Percentiles rank a stretch among this genome's conserved stretches.
Evolutionary conservation across 2,329 filamentous ascomycete genomes (phyloP).

Genomic region (Dactylellina parvicollis): DNA sequence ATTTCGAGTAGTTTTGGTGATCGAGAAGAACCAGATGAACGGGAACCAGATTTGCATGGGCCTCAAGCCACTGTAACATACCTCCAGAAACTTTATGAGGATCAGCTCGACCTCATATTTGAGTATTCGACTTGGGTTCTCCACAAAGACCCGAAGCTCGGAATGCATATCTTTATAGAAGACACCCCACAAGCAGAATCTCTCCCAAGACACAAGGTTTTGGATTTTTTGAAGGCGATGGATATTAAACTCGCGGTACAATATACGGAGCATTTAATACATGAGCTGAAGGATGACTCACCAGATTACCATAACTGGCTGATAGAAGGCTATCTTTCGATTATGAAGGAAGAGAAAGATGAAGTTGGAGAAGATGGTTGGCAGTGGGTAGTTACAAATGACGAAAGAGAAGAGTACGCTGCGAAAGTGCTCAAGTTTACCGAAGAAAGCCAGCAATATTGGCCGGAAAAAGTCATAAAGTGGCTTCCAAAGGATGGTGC

Average conservation of each 20-base stretch:
- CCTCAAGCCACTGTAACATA: conserved; percentile 87
- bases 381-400: conserved; percentile 63
- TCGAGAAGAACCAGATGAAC: conserved; percentile 57
- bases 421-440: conserved; percentile 78
- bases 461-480: conserved; percentile 77
- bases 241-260: conserved; percentile 76
- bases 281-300: conserved; percentile 82
- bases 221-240: conserved; percentile 76
- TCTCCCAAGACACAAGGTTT: conserved; percentile 78
- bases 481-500: conserved; percentile 81
- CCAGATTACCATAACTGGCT: conserved; percentile 88
- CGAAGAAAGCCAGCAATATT: conserved; percentile 80
- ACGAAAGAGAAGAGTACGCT: conserved; percentile 66
- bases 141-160: conserved; percentile 74
- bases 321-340: conserved; percentile 75
- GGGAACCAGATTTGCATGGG: conserved; percentile 72
- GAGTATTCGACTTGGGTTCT: conserved; percentile 93
- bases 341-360: conserved; percentile 63
- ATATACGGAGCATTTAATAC: conserved; percentile 91
- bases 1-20: conserved; percentile 56
- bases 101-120: conserved; percentile 87
- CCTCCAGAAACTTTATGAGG: conserved; percentile 85
- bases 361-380: conserved; percentile 61
- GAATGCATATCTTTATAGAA: conserved; percentile 91
- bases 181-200: conserved; percentile 96